Evolutionary conservation across 2,329 filamentous ascomycete species (phyloP), one percentile per base, ranked within the genome.

Genomic region (Colletotrichum liaoningense): DNA sequence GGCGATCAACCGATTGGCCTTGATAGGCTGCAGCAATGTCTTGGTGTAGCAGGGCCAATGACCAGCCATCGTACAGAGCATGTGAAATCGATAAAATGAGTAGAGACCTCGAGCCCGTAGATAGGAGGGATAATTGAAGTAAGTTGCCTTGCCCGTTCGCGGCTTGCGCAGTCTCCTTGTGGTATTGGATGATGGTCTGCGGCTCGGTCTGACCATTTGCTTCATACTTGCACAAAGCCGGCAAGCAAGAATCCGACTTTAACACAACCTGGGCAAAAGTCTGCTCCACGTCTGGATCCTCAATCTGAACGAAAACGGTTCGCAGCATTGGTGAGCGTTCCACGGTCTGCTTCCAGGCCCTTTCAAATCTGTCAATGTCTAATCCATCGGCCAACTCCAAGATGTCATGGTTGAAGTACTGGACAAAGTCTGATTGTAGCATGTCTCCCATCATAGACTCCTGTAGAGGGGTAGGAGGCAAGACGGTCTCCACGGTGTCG

Each of bases 41-140:
- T 56, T 88, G 85, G 77, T 97, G 94, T 1, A 98, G 82, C 19
- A 97, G 83, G 4, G 87, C 86, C 14, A 98, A 87, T 3, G 95
- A 97, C 90, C 92, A 95, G 0, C 95, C 95, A 79, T 98, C 95
- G 76, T 98, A 98, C 24, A 98, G 86, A 1, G 95, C 94, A 81
- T 98, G 95, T 0, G 95, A 89, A 52, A 98, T 91, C 0, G 94
- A 95, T 1, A 98, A 80, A 5, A 92, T 78, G 1, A 92, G 75
- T 68, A 87, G 89, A 4, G 72, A 81, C 46, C 77, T 78, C 16
- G 72, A 76, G 3, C 74, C 82, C 1, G 81, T 79, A 6, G 73
- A 77, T 3, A 81, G 82, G 65, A 90, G 82, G 0, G 80, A 81
- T 0, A 92, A 77, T 67, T 90, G 89, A 7, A 92, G 81, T 3